Evolutionary conservation across 192 early-diverging fungal species (phyloP).

Genomic region (Entrophospora sp.): DNA sequence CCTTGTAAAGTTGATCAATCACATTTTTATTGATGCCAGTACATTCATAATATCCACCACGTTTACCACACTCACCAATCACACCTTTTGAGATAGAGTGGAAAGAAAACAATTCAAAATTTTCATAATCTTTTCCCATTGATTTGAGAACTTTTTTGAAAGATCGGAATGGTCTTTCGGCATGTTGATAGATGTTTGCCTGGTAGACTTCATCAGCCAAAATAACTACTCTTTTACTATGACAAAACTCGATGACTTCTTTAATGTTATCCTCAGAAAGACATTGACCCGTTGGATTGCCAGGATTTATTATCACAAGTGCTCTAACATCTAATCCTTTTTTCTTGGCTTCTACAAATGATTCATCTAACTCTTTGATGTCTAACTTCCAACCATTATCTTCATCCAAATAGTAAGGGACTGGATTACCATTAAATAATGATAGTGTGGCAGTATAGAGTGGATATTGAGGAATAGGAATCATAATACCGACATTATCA

Average conservation of each 20-base stretch:
- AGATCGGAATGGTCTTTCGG: constrained; percentile 80
- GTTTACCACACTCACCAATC: constrained; percentile 95
- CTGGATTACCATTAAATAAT: constrained; percentile 73
- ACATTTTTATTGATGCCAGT: constrained; percentile 66
- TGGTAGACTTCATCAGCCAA: constrained; percentile 99
- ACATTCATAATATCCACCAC: constrained; percentile 97
- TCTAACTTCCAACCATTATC: constrained; percentile 72
- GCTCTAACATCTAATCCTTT: constrained; percentile 84
- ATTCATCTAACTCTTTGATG: constrained; percentile 52
- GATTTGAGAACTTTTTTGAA: constrained; percentile 90
- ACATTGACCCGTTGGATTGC: constrained; percentile 95
- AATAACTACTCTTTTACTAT: constrained; percentile 70
- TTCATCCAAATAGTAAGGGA: constrained; percentile 92
- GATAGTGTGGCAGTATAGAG: constrained; percentile 91
- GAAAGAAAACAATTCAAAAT: constrained; percentile 89
- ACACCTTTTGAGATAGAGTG: constrained; percentile 97
- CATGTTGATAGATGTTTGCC: constrained; percentile 82
- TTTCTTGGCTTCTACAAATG: constrained; percentile 53
- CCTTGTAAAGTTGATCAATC: constrained; percentile 85
- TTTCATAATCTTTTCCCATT: constrained; percentile 58
- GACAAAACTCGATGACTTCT: constrained; percentile 85
- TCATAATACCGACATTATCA: constrained; percentile 87
- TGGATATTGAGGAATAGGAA: constrained; percentile 98
- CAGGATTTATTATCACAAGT: constrained; percentile 95
- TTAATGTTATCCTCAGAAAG: constrained; percentile 74